These are phyloP conservation scores for Penicillium maclennaniae DNA, from an alignment of 495 filamentous ascomycete species.

Conservation along the genomic window DNA sequence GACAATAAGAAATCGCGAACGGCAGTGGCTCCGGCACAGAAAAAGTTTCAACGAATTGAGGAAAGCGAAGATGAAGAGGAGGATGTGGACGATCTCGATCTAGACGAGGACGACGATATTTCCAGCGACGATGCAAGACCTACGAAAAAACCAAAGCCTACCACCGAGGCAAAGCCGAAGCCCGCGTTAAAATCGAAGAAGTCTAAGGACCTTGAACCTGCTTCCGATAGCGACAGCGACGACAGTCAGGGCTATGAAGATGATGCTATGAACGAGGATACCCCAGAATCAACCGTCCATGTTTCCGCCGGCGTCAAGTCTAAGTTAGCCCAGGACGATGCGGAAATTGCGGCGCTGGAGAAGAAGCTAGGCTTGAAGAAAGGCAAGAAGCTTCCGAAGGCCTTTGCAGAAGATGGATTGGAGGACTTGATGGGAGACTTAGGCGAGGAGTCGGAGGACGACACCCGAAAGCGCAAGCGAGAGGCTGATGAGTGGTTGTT, in stretches of 20 bases:
- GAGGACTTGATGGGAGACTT: conserved; percentile 74
- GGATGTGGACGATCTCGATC: conserved; percentile 26
- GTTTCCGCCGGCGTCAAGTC: conserved; percentile 59
- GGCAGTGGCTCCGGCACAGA: conserved; percentile 14
- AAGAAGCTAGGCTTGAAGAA: conserved; percentile 82
- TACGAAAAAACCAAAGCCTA: conserved; percentile 5
- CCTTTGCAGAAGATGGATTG: conserved; percentile 81
- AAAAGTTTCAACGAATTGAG: conserved; percentile 11
- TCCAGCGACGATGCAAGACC: conserved; percentile 8
- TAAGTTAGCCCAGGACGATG: conserved; percentile 68
- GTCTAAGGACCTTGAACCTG: background rate
- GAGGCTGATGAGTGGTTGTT: conserved; percentile 55
- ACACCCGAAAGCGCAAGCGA: conserved; percentile 52
- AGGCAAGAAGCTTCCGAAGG: conserved; percentile 68
- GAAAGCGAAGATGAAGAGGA: conserved; percentile 20
- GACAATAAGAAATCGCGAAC: conserved; percentile 49
- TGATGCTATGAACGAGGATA: conserved; percentile 17
- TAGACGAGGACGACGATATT: conserved; percentile 22
- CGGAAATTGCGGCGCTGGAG: conserved; percentile 83
- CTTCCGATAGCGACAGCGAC: conserved; percentile 16
- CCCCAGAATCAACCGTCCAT: conserved; percentile 1
- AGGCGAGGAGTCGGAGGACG: conserved; percentile 47
- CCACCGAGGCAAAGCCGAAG: conserved; percentile 1
- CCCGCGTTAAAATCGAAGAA: conserved; percentile 16
- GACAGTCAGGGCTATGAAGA: conserved; percentile 10